Evolutionary conservation across 371 early-diverging fungal genomes (phyloP).

Genomic region (Blakeslea trispora): DNA sequence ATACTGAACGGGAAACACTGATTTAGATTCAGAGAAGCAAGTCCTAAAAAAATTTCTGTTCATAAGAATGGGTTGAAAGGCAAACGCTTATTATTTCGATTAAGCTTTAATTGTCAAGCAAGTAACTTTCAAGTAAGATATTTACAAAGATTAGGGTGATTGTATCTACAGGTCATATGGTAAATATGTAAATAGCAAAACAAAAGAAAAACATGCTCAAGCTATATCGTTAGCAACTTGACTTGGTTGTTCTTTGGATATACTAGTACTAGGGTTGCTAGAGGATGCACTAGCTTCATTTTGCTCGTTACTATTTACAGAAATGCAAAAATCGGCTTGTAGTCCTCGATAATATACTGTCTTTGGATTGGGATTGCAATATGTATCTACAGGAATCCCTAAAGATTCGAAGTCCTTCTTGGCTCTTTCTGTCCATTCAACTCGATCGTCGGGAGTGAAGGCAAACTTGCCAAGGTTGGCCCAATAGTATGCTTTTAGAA

Average conservation of each 20-base stretch:
- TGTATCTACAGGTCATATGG: too few species aligned
- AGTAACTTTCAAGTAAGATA: too few species aligned
- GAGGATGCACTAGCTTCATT: neutral
- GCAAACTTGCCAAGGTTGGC: constrained; percentile 49
- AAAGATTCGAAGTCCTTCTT: constrained; percentile 31
- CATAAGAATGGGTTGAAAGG: too few species aligned
- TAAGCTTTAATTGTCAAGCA: too few species aligned
- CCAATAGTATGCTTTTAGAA: constrained; percentile 48
- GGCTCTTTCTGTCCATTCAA: constrained; percentile 47
- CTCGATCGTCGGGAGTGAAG: constrained; percentile 42
- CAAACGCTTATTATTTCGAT: too few species aligned
- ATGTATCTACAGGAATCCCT: constrained; percentile 36
- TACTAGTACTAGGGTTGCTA: constrained; percentile 3
- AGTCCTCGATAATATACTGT: constrained; percentile 22
- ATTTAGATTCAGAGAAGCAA: too few species aligned
- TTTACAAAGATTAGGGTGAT: too few species aligned
- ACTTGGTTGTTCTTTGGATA: neutral
- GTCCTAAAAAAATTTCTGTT: too few species aligned
- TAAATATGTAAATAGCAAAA: too few species aligned
- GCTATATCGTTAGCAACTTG: constrained; percentile 5
- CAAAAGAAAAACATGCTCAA: neutral
- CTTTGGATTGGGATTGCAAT: constrained; percentile 46
- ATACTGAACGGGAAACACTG: too few species aligned
- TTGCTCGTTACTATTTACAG: neutral
- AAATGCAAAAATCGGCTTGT: constrained; percentile 17